phyloP scores from a whole-genome alignment of 371 early-diverging fungal species.

The Encephalitozoon intestinalis region DNA sequence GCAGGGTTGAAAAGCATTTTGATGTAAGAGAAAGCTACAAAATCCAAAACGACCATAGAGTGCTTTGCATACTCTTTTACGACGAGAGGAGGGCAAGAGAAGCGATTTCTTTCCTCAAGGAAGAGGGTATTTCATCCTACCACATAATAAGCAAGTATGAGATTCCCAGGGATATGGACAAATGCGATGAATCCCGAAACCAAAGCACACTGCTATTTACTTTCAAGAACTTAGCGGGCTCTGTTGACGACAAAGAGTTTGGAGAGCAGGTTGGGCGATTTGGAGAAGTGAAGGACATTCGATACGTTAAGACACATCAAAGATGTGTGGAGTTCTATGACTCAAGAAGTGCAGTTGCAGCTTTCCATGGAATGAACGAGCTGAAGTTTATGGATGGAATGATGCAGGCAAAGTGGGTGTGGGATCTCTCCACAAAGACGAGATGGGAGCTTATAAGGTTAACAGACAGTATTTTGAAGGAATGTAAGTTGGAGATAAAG shows the following conservation, averaged over 20 bases:
- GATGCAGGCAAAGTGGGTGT: conserved; percentile 30
- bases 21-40: conserved; percentile 52
- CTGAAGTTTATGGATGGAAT: conserved; percentile 3
- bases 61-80: conserved; percentile 57
- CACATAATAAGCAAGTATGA: conserved; percentile 56
- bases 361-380: conserved; percentile 28
- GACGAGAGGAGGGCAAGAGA: conserved; percentile 47
- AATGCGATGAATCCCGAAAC: conserved; percentile 52
- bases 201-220: conserved; percentile 52
- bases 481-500: neutral
- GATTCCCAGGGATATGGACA: conserved; percentile 58
- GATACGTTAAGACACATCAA: conserved; percentile 34
- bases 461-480: conserved; percentile 41
- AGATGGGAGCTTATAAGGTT: conserved; percentile 38
- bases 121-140: conserved; percentile 17
- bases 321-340: conserved; percentile 59
- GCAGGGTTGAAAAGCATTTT: conserved; percentile 3
- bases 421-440: conserved; percentile 44
- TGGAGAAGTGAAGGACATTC: conserved; percentile 54
- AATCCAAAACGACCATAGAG: conserved; percentile 32
- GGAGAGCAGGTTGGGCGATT: conserved; percentile 10
- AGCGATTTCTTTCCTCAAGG: conserved; percentile 6
- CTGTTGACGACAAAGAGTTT: conserved; percentile 26
- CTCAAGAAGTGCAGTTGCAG: conserved; percentile 45
- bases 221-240: conserved; percentile 14